Conservation (phyloP, 2,329 filamentous ascomycete species). For the Xylariaceae sp. region DNA sequence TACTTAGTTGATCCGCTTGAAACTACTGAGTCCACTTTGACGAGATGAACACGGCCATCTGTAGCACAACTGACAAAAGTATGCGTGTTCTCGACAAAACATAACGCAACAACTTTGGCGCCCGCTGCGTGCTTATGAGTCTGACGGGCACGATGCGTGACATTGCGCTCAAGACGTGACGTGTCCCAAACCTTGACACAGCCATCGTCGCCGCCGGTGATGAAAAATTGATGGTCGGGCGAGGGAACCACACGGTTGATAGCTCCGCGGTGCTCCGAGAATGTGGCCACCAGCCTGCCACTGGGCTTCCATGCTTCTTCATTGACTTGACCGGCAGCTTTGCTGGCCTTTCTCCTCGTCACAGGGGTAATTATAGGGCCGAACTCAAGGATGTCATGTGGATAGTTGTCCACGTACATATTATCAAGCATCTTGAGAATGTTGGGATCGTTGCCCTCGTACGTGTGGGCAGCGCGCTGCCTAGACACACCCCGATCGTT, state of each 20-base stretch:
- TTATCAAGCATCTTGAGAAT: constrained; percentile 71
- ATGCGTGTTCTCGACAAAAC: constrained; percentile 90
- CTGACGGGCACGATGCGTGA: constrained; percentile 79
- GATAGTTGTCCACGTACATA: constrained; percentile 71
- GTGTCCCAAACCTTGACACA: constrained; percentile 92
- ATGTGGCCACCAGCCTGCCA: constrained; percentile 78
- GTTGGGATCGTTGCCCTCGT: constrained; percentile 70
- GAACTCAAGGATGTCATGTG: constrained; percentile 61
- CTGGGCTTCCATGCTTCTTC: constrained; percentile 74
- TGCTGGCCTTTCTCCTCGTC: constrained; percentile 47
- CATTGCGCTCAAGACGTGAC: constrained; percentile 80
- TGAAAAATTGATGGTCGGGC: constrained; percentile 89
- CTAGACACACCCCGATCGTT: constrained; percentile 36
- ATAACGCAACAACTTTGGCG: constrained; percentile 70
- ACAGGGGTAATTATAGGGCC: constrained; percentile 74
- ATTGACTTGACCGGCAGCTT: constrained; percentile 45
- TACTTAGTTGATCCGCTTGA: constrained; percentile 59
- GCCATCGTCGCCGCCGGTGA: constrained; percentile 89
- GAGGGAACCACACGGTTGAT: constrained; percentile 77
- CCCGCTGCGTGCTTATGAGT: constrained; percentile 71
- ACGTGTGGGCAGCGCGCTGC: constrained; percentile 68
- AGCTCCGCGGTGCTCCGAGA: constrained; percentile 78
- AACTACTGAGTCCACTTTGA: constrained; percentile 62
- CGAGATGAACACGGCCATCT: constrained; percentile 84
- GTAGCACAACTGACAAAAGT: constrained; percentile 86